These are phyloP conservation scores for Yamadazyma buinensis DNA, from an alignment of 1,139 yeast genomes.

Conservation along the genomic window DNA sequence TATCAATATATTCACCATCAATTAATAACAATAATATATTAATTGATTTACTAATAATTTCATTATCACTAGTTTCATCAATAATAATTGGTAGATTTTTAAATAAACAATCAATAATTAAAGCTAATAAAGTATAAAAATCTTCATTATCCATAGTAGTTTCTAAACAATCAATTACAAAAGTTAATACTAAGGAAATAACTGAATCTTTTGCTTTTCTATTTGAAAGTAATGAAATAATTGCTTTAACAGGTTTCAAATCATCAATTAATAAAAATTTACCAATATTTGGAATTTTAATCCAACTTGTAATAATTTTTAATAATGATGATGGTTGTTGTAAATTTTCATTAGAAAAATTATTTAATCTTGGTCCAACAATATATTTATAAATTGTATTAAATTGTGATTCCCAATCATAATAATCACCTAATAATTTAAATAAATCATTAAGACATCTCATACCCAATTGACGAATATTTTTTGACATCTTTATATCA, in stretches of 20 bases:
- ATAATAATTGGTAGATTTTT: constrained; percentile 49
- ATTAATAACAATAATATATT: constrained; percentile 52
- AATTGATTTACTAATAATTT: constrained; percentile 52
- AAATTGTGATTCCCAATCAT: constrained; percentile 57
- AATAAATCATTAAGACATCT: constrained; percentile 53
- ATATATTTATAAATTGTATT: constrained; percentile 49
- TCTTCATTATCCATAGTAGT: constrained; percentile 19
- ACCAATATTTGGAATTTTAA: constrained; percentile 46
- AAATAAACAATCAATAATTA: constrained; percentile 56
- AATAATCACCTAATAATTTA: constrained; percentile 40
- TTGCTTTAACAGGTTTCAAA: constrained; percentile 50
- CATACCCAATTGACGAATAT: constrained; percentile 59
- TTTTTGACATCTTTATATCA: constrained; percentile 45
- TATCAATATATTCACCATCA: constrained; percentile 58
- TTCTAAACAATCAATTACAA: constrained; percentile 43
- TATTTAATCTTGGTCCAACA: constrained; percentile 60
- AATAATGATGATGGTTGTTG: constrained; percentile 81
- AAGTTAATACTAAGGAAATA: constrained; percentile 51
- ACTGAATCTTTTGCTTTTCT: constrained; percentile 67
- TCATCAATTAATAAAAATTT: constrained; percentile 57
- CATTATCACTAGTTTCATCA: constrained; percentile 38
- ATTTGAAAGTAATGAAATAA: constrained; percentile 53
- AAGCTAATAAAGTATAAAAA: constrained; percentile 46
- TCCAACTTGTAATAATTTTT: constrained; percentile 64
- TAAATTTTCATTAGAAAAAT: constrained; percentile 71